These are phyloP conservation scores for Cystobasidiaceae sp. DNA, from an alignment of 1,284 basidiomycete genomes.

Conservation along the genomic window DNA sequence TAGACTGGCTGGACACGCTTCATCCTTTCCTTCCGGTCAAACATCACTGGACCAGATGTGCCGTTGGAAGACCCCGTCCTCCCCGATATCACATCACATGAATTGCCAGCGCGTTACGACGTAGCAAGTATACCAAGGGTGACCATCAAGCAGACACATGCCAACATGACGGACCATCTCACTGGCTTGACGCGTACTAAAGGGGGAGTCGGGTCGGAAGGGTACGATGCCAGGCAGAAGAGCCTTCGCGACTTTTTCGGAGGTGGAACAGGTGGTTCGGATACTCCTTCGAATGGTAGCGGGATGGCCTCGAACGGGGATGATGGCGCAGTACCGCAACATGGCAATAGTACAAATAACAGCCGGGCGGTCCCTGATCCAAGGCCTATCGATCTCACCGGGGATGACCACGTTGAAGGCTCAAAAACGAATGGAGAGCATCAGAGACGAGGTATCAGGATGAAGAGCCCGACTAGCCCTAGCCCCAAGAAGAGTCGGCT, in stretches of 20 bases:
- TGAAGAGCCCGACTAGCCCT: slow-evolving; percentile 20
- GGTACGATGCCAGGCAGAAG: slow-evolving; percentile 27
- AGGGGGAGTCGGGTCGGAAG: slow-evolving; percentile 23
- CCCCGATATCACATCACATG: not conserved
- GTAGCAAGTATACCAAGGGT: not conserved
- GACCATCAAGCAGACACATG: slow-evolving; percentile 11
- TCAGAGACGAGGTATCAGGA: slow-evolving; percentile 9
- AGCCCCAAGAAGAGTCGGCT: slow-evolving; percentile 28
- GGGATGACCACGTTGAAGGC: slow-evolving; percentile 13
- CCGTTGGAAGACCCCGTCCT: slow-evolving; percentile 5
- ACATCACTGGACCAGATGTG: not conserved
- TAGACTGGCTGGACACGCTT: slow-evolving; percentile 27
- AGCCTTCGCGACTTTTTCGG: slow-evolving; percentile 28
- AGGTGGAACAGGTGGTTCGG: slow-evolving; percentile 2
- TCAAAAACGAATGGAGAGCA: slow-evolving; percentile 21
- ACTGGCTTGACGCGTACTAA: slow-evolving; percentile 22
- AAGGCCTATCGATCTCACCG: slow-evolving; percentile 15
- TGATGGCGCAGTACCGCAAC: not conserved
- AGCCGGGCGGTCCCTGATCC: slow-evolving; percentile 1
- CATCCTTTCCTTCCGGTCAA: slow-evolving; percentile 2
- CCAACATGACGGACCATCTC: slow-evolving; percentile 21
- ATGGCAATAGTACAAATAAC: not conserved
- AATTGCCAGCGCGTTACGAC: slow-evolving; percentile 4
- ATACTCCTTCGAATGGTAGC: not conserved
- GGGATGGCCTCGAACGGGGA: not conserved